These are phyloP conservation scores for Remersonia thermophila DNA, from an alignment of 2,329 filamentous ascomycete genomes.

Conservation along the genomic window DNA sequence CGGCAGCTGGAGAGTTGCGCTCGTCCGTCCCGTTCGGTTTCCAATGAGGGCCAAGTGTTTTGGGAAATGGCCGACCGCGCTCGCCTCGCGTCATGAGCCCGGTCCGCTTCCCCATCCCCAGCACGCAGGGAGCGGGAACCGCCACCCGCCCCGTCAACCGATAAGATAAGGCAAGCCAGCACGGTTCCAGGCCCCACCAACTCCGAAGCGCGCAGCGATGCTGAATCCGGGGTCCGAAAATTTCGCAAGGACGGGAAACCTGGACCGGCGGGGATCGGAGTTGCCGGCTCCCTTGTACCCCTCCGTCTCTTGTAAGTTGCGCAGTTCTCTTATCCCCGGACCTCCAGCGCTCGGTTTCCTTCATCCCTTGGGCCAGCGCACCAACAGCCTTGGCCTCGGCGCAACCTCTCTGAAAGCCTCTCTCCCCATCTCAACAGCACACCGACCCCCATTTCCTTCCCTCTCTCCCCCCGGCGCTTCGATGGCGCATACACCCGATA, in stretches of 20 bases:
- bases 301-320: constrained; percentile 3
- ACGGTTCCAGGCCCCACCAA: no score
- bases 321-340: constrained; percentile 7
- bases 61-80: no score
- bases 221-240: constrained; percentile 6
- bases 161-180: constrained; percentile 11
- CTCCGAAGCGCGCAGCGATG: constrained; percentile 1
- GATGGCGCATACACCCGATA: constrained; percentile 18
- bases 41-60: no score
- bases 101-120: no score
- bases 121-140: no score
- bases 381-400: no score
- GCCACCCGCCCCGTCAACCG: constrained; percentile 2
- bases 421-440: background rate
- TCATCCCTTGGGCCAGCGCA: background rate
- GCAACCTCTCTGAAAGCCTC: no score
- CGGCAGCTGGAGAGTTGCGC: no score
- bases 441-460: background rate
- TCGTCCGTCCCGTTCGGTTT: no score
- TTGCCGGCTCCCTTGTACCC: constrained; percentile 2
- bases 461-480: constrained; percentile 4
- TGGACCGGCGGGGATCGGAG: constrained; percentile 5
- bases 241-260: constrained; percentile 1
- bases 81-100: background rate
- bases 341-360: no score